Evolutionary conservation across 352 stramenopile genomes (phyloP), one percentile per base, ranked within the genome.

Genomic region (Globisporangium parvum): DNA sequence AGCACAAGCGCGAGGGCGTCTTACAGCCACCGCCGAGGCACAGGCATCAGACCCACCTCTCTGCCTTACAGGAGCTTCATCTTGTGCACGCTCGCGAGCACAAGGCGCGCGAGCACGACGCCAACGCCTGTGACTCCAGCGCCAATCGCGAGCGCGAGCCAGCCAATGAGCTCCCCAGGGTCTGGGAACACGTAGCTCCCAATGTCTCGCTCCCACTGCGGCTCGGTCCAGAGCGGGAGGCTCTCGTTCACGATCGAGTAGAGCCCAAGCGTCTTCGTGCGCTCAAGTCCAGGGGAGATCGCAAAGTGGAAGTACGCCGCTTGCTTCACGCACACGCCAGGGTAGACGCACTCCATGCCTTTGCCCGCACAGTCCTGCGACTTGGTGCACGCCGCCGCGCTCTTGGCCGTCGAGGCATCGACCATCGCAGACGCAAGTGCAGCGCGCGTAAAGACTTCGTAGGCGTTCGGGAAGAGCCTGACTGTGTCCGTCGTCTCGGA

Each of bases 141-240:
- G 20, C 80, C 83, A 37, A 83, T 61, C 0, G 65, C 65, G 26
- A 93, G 62, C 24, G 79, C 62, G 33, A 93, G 68, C 79, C 82
- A 93, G 24, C 83, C 83, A 56, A 93, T 85, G 57, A 66, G 74
- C 50, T 53, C 66, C 14, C 83, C 80, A 53, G 83, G 83, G 59
- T 93, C 80, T 23, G 83, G 80, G 69, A 91, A 93, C 59, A 84
- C 81, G 52, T 89, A 91, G 60, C 73, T 88, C 18, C 77, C 75
- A 41, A 91, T 81, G 59, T 85, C 77, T 0, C 48, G 47, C 41
- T 71, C 68, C 83, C 83, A 93, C 33, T 76, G 58, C 23, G 83
- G 83, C 60, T 93, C 83, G 6, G 70, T 77, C 83, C 83, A 93
- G 24, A 93, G 62, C n/a, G 83, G 80, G 69, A 86, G 73, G 4